Base-by-base conservation (phyloP, 805 yeast species). In the Maudiozyma bulderi region DNA sequence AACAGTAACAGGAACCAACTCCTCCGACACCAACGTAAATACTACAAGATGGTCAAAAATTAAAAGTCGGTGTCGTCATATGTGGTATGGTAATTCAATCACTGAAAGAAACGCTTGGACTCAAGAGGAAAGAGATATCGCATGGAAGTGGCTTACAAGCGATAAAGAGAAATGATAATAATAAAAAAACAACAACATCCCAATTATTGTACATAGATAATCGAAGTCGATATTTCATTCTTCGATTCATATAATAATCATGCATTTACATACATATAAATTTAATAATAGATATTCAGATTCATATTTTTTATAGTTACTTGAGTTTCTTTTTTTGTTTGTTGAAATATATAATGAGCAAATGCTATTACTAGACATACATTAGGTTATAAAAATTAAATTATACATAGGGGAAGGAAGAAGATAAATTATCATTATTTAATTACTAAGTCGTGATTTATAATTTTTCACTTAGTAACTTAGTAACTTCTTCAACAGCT, bases 401-500 rank as follows among this genome's bases (percentile, higher is more conserved):
- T 35, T 35, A 35, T 35, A 35, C 38, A 35, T 13, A 35, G 8
- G 8, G 30, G 20, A 39, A 39, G 28, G 28, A 20, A 34, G 11
- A 20, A 32, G 9, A 35, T 6, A 35, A n/a, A 13, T 35, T 13
- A 35, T 35, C 14, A n/a, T 20, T 20, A 20, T 15, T 20, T 20
- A 20, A 20, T 20, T 20, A 13, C 48, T 57, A 60, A 45, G 26
- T 20, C 26, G 26, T 20, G 26, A 61, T 48, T 39, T 54, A 49
- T 52, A 85, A 73, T 66, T 82, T 83, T 64, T 80, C 82, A 42
- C 70, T 64, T 55, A 89, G 74, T 54, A 80, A 67, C 61, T 74
- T 73, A 56, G 76, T 76, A 47, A 90, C 78, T 54, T 82, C 86
- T 34, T 74, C 77, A 55, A 93, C 74, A 30, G 99, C 99, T 40